These are phyloP conservation scores for Polyporus arcularius DNA, from an alignment of 768 basidiomycete species.

Conservation along the genomic window DNA sequence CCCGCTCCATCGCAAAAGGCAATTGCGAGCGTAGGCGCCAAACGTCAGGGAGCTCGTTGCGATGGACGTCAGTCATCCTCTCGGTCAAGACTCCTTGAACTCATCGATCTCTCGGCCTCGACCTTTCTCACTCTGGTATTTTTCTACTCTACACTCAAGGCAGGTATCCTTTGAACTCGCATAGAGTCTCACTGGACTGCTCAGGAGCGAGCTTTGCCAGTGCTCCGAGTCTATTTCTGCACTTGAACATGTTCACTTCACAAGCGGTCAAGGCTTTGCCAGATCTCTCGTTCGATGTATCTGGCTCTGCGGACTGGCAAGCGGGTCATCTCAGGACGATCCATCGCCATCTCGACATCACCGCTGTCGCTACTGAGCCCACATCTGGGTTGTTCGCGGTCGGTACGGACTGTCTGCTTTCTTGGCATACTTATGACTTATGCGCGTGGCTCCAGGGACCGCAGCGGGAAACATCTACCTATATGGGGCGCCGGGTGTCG, in stretches of 20 bases:
- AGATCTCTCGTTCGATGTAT: slow-evolving; percentile 60
- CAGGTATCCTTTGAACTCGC: too few relatives aligned
- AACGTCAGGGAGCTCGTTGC: too few relatives aligned
- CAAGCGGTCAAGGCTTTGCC: slow-evolving; percentile 31
- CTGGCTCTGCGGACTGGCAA: slow-evolving; percentile 60
- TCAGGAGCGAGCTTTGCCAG: too few relatives aligned
- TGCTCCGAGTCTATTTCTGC: too few relatives aligned
- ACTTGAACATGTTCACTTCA: slow-evolving; percentile 4
- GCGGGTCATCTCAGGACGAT: slow-evolving; percentile 49
- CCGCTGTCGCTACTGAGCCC: slow-evolving; percentile 59
- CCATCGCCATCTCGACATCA: slow-evolving; percentile 52
- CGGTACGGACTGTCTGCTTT: slow-evolving; percentile 40
- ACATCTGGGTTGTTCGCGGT: slow-evolving; percentile 60
- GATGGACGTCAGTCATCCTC: too few relatives aligned
- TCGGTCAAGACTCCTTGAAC: too few relatives aligned
- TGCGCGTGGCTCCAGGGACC: slow-evolving; percentile 51
- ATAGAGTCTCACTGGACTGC: too few relatives aligned
- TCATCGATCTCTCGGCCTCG: too few relatives aligned
- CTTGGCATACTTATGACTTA: not conserved
- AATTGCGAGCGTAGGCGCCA: too few relatives aligned
- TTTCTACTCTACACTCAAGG: too few relatives aligned
- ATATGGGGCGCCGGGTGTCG: slow-evolving; percentile 69
- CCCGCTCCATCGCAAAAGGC: too few relatives aligned
- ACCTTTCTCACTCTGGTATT: too few relatives aligned
- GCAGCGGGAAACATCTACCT: slow-evolving; percentile 61